These are phyloP conservation scores for Kodamaea fungicola DNA, from an alignment of 1,139 yeast genomes.

Conservation along the genomic window DNA sequence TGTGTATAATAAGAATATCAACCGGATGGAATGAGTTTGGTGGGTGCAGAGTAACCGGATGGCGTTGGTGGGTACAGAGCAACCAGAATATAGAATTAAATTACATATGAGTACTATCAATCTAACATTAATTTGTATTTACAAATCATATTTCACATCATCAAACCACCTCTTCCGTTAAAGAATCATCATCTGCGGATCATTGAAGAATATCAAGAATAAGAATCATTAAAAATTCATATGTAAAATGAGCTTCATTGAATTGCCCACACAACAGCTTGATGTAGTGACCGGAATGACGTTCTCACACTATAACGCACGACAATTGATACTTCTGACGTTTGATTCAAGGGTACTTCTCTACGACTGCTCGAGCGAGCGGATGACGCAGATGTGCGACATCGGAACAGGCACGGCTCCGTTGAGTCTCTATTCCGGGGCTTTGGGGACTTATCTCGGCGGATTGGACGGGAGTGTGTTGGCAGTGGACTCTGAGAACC, in stretches of 20 bases:
- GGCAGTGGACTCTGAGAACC: constrained; percentile 43
- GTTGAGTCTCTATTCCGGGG: constrained; percentile 8
- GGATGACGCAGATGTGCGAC: constrained; percentile 3
- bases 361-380: constrained; percentile 23
- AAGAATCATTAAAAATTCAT: background rate
- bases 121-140: too few species aligned
- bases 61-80: too few species aligned
- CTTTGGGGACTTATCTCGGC: constrained; percentile 30
- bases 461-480: constrained; percentile 40
- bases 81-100: too few species aligned
- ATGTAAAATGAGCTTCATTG: constrained; percentile 3
- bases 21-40: too few species aligned
- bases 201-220: background rate
- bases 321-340: constrained; percentile 35
- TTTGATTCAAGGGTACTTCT: constrained; percentile 40
- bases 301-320: constrained; percentile 10
- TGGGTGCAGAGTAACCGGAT: too few species aligned
- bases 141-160: too few species aligned
- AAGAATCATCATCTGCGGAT: too few species aligned
- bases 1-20: background rate
- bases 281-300: constrained; percentile 8
- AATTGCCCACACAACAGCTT: constrained; percentile 7
- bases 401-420: constrained; percentile 9
- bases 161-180: too few species aligned
- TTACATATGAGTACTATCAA: too few species aligned